A percentile compares a stretch with the other conserved stretches of the same genome.
Conservation (phyloP, 805 yeast species). For the Ogataea pignaliae region DNA sequence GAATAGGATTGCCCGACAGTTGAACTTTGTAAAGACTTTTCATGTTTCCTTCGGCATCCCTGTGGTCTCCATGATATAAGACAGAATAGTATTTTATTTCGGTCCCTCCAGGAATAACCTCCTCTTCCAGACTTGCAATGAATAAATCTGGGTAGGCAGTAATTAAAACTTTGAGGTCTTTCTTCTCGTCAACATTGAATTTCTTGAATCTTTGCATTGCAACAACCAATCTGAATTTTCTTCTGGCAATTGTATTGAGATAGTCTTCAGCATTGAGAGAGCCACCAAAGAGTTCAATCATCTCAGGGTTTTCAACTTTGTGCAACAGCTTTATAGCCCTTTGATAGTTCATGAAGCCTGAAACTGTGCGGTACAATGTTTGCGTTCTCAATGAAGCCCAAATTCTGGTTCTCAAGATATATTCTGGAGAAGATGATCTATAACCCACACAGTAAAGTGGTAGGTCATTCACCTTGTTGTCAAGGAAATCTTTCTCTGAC, state of each 20-base stretch:
- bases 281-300: slow-evolving; percentile 38
- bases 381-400: slow-evolving; percentile 88
- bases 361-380: slow-evolving; percentile 75
- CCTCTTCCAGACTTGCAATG: slow-evolving; percentile 53
- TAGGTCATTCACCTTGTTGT: slow-evolving; percentile 51
- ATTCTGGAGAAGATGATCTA: slow-evolving; percentile 59
- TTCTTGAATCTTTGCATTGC: slow-evolving; percentile 82
- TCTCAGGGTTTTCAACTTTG: slow-evolving; percentile 59
- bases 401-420: slow-evolving; percentile 65
- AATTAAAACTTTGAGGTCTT: slow-evolving; percentile 62
- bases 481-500: slow-evolving; percentile 31
- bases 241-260: slow-evolving; percentile 64
- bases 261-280: slow-evolving; percentile 53
- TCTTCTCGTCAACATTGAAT: slow-evolving; percentile 60
- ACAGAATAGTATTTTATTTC: slow-evolving; percentile 54
- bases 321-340: slow-evolving; percentile 68
- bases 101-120: slow-evolving; percentile 33
- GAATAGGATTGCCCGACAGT: slow-evolving; percentile 88
- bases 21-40: slow-evolving; percentile 56
- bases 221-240: slow-evolving; percentile 76
- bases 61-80: slow-evolving; percentile 57
- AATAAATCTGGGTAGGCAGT: slow-evolving; percentile 67
- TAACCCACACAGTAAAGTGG: slow-evolving; percentile 74
- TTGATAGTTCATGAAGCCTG: slow-evolving; percentile 79
- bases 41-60: slow-evolving; percentile 44